These are phyloP conservation scores for Malassezia yamatoensis DNA, from an alignment of 1,284 basidiomycete species.

Conservation along the genomic window DNA sequence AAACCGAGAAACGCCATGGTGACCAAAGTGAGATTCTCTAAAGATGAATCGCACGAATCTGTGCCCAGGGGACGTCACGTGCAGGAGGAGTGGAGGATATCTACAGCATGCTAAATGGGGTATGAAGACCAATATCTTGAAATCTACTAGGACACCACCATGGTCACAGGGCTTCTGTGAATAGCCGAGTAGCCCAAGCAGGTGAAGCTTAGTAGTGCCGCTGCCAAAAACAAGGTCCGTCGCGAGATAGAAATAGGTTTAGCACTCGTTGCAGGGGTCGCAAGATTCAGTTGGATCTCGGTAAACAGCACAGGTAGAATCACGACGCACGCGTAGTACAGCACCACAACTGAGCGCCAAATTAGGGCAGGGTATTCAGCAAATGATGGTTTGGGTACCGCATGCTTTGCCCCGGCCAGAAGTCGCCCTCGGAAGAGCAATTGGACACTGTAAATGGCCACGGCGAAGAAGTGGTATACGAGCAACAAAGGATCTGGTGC, in stretches of 20 bases:
- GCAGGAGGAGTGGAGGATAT: constrained; percentile 17
- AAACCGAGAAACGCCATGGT: constrained; percentile 40
- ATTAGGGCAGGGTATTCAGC: constrained; percentile 31
- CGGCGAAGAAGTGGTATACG: constrained; percentile 84
- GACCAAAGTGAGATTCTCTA: not conserved
- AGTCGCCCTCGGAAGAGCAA: constrained; percentile 56
- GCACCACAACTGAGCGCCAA: constrained; percentile 29
- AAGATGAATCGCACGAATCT: not conserved
- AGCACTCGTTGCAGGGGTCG: not conserved
- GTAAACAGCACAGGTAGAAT: constrained; percentile 44
- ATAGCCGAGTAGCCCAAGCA: too few relatives aligned
- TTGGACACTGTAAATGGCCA: constrained; percentile 87
- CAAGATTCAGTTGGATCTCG: constrained; percentile 17
- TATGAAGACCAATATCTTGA: too few relatives aligned
- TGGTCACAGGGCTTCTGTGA: too few relatives aligned
- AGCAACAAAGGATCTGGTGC: constrained; percentile 67
- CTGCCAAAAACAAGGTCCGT: too few relatives aligned
- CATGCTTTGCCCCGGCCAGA: constrained; percentile 43
- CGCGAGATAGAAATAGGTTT: too few relatives aligned
- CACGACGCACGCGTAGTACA: constrained; percentile 43
- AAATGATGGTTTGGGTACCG: constrained; percentile 14
- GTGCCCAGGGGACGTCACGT: constrained; percentile 7
- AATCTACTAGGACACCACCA: too few relatives aligned
- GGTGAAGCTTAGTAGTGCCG: too few relatives aligned
- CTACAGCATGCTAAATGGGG: not conserved